Evolutionary conservation across 306 rosid genomes (phyloP).

Genomic region (Rosa chinensis): DNA sequence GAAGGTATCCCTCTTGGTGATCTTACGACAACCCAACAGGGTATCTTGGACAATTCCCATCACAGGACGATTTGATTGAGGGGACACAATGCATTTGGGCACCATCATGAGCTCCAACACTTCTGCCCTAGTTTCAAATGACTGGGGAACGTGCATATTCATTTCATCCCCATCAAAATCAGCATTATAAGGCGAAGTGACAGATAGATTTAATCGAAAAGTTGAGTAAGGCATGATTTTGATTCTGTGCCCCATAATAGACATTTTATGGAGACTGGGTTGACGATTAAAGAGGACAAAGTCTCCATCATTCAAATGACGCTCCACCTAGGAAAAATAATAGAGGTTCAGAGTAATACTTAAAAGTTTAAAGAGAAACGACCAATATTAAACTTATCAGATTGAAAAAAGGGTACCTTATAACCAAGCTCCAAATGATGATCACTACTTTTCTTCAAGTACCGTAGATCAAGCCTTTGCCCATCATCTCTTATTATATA

Average conservation of each 20-base stretch:
- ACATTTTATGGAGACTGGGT: constrained; percentile 99
- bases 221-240: constrained; percentile 99
- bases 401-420: constrained; percentile 49
- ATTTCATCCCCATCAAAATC: constrained; percentile 99
- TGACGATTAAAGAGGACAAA: constrained; percentile 97
- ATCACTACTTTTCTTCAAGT: constrained; percentile 94
- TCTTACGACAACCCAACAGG: constrained; percentile 87
- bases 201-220: constrained; percentile 87
- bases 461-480: constrained; percentile 97
- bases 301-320: constrained; percentile 97
- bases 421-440: constrained; percentile 99
- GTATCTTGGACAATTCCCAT: constrained; percentile 99
- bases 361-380: background rate
- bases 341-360: constrained; percentile 20
- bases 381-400: constrained; percentile 2
- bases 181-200: constrained; percentile 95
- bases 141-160: constrained; percentile 99
- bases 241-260: constrained; percentile 99
- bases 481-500: constrained; percentile 98
- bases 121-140: constrained; percentile 99
- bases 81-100: constrained; percentile 98
- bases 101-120: constrained; percentile 99
- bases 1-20: constrained; percentile 95
- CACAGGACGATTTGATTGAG: constrained; percentile 94
- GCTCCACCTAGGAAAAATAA: constrained; percentile 79